Evolutionary conservation across 2,329 filamentous ascomycete species (phyloP), one percentile per base, ranked within the genome.

Genomic region (Furcasterigmium sp.): DNA sequence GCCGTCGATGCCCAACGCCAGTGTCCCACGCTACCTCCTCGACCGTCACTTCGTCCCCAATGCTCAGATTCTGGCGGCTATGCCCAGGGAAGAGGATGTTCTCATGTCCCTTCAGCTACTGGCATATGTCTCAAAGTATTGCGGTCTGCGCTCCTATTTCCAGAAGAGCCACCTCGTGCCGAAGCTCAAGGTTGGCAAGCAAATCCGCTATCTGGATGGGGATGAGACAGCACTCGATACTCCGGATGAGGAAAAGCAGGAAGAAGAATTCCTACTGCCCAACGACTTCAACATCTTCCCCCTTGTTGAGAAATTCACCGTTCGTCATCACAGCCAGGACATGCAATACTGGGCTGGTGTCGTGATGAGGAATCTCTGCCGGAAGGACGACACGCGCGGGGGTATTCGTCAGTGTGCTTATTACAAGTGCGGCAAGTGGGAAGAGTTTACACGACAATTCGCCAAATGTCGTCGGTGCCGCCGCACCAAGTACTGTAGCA

Each of bases 291-390:
- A 98, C 66, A 95, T 98, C 52, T 98, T 98, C 67, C 93, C 93
- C 3, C 73, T 98, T 28, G 93, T 98, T 38, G 93, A 98, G 66
- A 97, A 96, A 64, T 98, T 97, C 62, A 98, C 93, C 5, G 88
- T 96, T 23, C 83, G 93, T 51, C 90, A 96, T 59, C 89, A 96
- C 66, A 90, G 87, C 51, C 87, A 89, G 46, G 91, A 96, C 61
- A 98, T 98, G 93, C 91, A 96, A 64, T 98, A 98, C 70, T 98
- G 93, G 93, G 93, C 93, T 15, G 93, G 91, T 49, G 93, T 98
- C 14, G 93, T 98, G 37, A 98, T 98, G 93, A 81, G 93, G 51
- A 98, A 98, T 61, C 78, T 98, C 39, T 98, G 93, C 73, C 87
- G 93, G 51, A 98, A 98, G 69, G 93, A 98, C 61, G 93, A 98